phyloP scores from a whole-genome alignment of 805 yeast species.

The Candida berthetii region DNA sequence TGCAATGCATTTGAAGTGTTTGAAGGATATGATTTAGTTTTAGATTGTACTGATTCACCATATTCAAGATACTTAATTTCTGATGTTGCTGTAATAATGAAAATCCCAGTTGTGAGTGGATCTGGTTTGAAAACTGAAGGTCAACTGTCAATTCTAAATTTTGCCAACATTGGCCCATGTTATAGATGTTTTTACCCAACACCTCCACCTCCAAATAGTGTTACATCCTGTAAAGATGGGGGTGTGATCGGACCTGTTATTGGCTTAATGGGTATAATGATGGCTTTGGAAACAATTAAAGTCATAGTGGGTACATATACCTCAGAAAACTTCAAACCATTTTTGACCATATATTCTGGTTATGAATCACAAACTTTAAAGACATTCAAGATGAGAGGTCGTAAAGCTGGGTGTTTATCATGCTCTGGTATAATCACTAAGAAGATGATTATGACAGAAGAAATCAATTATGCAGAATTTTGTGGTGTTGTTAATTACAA shows the following conservation, averaged over 20 bases:
- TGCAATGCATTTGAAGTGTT: slow-evolving; percentile 61
- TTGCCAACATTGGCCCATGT: slow-evolving; percentile 70
- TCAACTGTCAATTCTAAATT: slow-evolving; percentile 75
- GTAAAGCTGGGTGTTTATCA: slow-evolving; percentile 51
- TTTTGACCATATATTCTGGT: slow-evolving; percentile 61
- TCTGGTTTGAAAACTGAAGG: slow-evolving; percentile 92
- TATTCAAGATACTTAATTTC: slow-evolving; percentile 79
- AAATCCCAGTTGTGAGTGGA: slow-evolving; percentile 79
- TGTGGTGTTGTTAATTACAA: slow-evolving; percentile 58
- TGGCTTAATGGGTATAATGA: slow-evolving; percentile 81
- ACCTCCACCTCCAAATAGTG: slow-evolving; percentile 82
- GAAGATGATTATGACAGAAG: slow-evolving; percentile 36
- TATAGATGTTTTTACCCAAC: slow-evolving; percentile 89
- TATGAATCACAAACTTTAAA: slow-evolving; percentile 62
- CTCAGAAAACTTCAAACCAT: slow-evolving; percentile 53
- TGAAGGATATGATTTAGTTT: slow-evolving; percentile 60
- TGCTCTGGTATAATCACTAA: slow-evolving; percentile 51
- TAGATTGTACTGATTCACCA: slow-evolving; percentile 96
- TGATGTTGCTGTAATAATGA: slow-evolving; percentile 68
- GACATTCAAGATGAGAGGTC: slow-evolving; percentile 73
- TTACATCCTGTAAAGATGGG: slow-evolving; percentile 85
- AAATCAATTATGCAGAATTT: slow-evolving; percentile 60
- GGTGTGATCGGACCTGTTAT: slow-evolving; percentile 97
- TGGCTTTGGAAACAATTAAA: slow-evolving; percentile 86
- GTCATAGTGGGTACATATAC: slow-evolving; percentile 53